Percentiles rank a stretch among this genome's conserved stretches.
These are phyloP conservation scores for Perkinsus olseni DNA, from an alignment of 169 alveolate species.

Conservation along the genomic window DNA sequence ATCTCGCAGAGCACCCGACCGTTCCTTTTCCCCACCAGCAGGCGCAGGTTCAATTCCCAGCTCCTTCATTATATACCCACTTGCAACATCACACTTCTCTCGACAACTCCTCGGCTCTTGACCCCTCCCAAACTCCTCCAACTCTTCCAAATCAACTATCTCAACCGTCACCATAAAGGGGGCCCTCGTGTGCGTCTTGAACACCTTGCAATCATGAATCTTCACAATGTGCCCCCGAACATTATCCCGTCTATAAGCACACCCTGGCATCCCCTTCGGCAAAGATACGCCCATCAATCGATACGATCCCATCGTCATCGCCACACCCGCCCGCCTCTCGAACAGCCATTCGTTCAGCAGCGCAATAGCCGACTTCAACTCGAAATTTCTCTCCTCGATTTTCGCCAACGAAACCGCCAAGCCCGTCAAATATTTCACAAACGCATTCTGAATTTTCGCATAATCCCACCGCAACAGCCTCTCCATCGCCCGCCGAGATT, in stretches of 20 bases:
- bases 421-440: neutral
- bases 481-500: neutral
- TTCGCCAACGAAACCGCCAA: neutral
- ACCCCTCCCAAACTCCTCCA: slow-evolving; percentile 6
- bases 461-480: neutral
- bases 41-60: slow-evolving; percentile 15
- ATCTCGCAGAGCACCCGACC: neutral
- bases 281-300: slow-evolving; percentile 61
- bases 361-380: neutral
- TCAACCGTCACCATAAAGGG: slow-evolving; percentile 70
- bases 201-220: slow-evolving; percentile 60
- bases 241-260: neutral
- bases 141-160: slow-evolving; percentile 64
- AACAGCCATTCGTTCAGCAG: neutral
- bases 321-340: slow-evolving; percentile 49
- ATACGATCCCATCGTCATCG: slow-evolving; percentile 55
- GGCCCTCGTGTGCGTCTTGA: slow-evolving; percentile 67
- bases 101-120: slow-evolving; percentile 5
- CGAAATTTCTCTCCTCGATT: neutral
- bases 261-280: slow-evolving; percentile 42
- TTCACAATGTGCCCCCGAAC: slow-evolving; percentile 21
- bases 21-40: slow-evolving; percentile 17
- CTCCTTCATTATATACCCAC: neutral
- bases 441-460: neutral
- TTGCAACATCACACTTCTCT: slow-evolving; percentile 14